Evolutionary conservation across 2,329 filamentous ascomycete genomes (phyloP).

Genomic region (Aspergillus pseudoglaucus): DNA sequence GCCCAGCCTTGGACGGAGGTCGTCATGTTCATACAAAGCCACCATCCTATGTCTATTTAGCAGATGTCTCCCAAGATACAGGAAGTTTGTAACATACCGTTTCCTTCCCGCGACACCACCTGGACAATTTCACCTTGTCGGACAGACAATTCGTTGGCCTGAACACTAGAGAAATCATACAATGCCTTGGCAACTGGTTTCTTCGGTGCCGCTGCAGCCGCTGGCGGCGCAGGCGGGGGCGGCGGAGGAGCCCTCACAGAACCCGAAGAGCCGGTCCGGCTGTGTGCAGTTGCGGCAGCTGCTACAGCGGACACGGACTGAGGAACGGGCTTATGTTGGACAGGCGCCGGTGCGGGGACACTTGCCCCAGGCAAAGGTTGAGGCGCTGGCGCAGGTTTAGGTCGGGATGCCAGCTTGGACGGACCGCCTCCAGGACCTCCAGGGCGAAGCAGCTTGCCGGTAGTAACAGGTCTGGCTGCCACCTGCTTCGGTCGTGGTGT

Average conservation of each 20-base stretch:
- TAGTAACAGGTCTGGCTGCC: slow-evolving; percentile 82
- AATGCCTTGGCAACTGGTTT: slow-evolving; percentile 83
- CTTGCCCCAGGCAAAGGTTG: slow-evolving; percentile 30
- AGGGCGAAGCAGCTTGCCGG: slow-evolving; percentile 84
- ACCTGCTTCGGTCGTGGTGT: slow-evolving; percentile 84
- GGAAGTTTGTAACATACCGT: slow-evolving; percentile 57
- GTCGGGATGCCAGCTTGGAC: slow-evolving; percentile 56
- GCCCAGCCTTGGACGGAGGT: slow-evolving; percentile 80
- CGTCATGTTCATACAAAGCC: slow-evolving; percentile 72
- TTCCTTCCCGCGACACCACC: slow-evolving; percentile 88
- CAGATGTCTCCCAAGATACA: slow-evolving; percentile 1
- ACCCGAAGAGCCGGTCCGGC: slow-evolving; percentile 51
- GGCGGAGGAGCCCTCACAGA: slow-evolving; percentile 58
- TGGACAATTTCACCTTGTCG: slow-evolving; percentile 74
- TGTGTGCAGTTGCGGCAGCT: slow-evolving; percentile 37
- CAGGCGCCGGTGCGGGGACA: slow-evolving; percentile 19
- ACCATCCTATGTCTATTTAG: slow-evolving; percentile 66
- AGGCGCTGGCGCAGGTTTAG: slow-evolving; percentile 30
- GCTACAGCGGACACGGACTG: slow-evolving; percentile 41
- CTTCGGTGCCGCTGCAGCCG: slow-evolving; percentile 48
- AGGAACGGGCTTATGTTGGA: slow-evolving; percentile 23
- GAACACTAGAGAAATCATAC: slow-evolving; percentile 85
- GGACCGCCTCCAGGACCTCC: slow-evolving; percentile 78
- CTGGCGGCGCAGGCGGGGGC: slow-evolving; percentile 59
- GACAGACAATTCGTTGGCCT: slow-evolving; percentile 77